Conservation (phyloP, 768 basidiomycete genomes). For the Clitopilus passeckerianus region DNA sequence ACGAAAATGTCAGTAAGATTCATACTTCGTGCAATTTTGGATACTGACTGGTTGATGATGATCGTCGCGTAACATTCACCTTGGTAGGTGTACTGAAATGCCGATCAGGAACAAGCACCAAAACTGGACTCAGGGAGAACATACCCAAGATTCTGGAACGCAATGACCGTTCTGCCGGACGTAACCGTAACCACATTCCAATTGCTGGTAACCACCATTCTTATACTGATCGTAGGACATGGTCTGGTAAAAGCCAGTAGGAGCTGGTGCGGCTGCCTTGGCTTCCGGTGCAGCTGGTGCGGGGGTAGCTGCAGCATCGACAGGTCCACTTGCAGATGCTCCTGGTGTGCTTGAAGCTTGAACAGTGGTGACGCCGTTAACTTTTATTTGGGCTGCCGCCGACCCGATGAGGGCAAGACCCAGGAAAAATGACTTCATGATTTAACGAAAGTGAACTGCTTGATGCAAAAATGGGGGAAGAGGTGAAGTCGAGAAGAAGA, state of each 20-base stretch:
- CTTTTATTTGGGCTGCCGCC: constrained; percentile 49
- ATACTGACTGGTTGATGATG: constrained; percentile 37
- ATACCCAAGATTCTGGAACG: constrained; percentile 52
- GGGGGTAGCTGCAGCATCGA: constrained; percentile 12
- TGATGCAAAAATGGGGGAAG: constrained; percentile 30
- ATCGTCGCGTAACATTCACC: constrained; percentile 61
- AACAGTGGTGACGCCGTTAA: constrained; percentile 40
- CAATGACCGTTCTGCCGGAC: constrained; percentile 56
- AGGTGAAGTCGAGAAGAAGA: constrained; percentile 35
- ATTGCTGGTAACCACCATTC: constrained; percentile 58
- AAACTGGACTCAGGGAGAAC: constrained; percentile 10
- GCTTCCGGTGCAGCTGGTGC: constrained; percentile 15
- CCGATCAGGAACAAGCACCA: background rate
- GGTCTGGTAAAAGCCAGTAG: constrained; percentile 33
- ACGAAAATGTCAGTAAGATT: constrained; percentile 4
- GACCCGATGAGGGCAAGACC: constrained; percentile 54
- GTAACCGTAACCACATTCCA: constrained; percentile 72
- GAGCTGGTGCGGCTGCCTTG: constrained; percentile 12
- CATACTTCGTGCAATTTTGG: background rate
- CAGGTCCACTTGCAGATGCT: constrained; percentile 13
- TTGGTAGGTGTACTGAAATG: constrained; percentile 28
- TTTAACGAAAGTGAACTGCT: constrained; percentile 42
- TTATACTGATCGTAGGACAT: constrained; percentile 61
- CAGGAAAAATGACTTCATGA: constrained; percentile 61
- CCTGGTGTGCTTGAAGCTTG: constrained; percentile 18